phyloP scores from a whole-genome alignment of 2,329 filamentous ascomycete genomes.

The Blumeria hordei region DNA sequence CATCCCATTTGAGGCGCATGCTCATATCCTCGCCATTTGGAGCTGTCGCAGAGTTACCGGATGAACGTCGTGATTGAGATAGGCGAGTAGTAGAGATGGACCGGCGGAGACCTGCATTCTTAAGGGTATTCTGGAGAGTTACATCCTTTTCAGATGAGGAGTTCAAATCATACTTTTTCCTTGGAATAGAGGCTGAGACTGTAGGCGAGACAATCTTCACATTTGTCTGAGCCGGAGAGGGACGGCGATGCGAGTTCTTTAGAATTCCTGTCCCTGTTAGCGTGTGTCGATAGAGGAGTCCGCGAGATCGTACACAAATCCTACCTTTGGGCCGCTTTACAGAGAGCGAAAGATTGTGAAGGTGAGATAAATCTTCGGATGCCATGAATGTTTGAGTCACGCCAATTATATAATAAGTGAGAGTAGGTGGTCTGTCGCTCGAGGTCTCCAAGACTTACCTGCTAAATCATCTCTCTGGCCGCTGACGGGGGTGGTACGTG shows the following conservation, averaged over 20 bases:
- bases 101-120: constrained; percentile 74
- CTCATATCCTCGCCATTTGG: constrained; percentile 24
- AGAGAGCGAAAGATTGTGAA: no score
- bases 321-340: no score
- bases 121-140: constrained; percentile 78
- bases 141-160: constrained; percentile 54
- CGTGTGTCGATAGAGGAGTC: no score
- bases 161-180: constrained; percentile 13
- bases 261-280: constrained; percentile 45
- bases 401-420: no score
- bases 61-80: constrained; percentile 20
- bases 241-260: constrained; percentile 59
- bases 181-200: constrained; percentile 5
- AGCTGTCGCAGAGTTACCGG: constrained; percentile 9
- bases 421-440: no score
- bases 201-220: constrained; percentile 21
- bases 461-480: no score
- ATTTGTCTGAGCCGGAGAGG: constrained; percentile 21
- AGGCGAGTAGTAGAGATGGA: constrained; percentile 53
- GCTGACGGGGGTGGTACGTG: no score
- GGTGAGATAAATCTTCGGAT: no score
- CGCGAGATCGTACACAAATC: no score
- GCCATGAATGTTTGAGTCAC: no score
- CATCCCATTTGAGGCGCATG: constrained; percentile 86
- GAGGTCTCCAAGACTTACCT: no score